Conservation (phyloP, 257 asterid species). For the Nicotiana paniculata region DNA sequence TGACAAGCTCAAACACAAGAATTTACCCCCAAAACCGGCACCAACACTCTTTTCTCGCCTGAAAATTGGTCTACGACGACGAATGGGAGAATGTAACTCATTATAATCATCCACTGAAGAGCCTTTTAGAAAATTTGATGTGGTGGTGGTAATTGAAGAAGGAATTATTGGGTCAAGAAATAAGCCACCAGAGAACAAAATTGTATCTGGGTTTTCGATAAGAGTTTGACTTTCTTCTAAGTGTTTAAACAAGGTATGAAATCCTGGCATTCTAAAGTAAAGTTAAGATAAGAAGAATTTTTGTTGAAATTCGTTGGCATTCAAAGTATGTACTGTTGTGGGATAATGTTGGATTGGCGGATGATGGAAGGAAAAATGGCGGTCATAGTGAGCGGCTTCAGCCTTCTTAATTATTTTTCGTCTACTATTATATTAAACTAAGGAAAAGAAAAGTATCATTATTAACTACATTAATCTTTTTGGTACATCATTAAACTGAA, state of each 20-base stretch:
- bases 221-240: constrained; percentile 7
- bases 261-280: constrained; percentile 25
- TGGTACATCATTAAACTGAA: no score
- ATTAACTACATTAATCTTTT: no score
- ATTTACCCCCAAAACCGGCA: constrained; percentile 21
- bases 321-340: constrained; percentile 9
- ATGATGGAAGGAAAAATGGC: constrained; percentile 18
- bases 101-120: constrained; percentile 11
- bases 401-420: background rate
- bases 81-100: constrained; percentile 22
- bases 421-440: background rate
- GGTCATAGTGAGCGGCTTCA: background rate
- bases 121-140: constrained; percentile 8
- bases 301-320: constrained; percentile 2
- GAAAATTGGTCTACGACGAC: constrained; percentile 20
- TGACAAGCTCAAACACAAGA: constrained; percentile 68
- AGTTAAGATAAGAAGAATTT: constrained; percentile 8
- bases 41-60: background rate
- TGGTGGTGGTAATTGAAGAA: constrained; percentile 29
- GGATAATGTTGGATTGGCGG: constrained; percentile 7
- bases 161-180: constrained; percentile 57
- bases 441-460: background rate
- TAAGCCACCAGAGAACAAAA: constrained; percentile 50
- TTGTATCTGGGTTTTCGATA: constrained; percentile 2
- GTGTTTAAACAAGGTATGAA: constrained; percentile 1